Evolutionary conservation across 2,329 filamentous ascomycete genomes (phyloP), one percentile per base, ranked within the genome.

Genomic region (Madurella mycetomatis): DNA sequence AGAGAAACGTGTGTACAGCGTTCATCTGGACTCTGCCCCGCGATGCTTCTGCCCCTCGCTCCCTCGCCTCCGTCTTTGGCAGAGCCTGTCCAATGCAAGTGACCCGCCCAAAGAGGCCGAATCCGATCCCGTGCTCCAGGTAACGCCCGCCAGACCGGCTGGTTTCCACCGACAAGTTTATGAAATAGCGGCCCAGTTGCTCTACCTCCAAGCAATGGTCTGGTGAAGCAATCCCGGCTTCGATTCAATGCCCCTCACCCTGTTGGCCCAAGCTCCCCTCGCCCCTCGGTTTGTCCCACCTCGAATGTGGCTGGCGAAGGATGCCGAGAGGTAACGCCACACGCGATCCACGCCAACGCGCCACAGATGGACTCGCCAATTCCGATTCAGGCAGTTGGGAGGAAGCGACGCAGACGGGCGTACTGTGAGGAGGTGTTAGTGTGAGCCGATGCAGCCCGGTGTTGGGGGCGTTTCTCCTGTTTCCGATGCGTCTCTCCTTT

Each of bases 401-500:
- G 34, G 31, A 15, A 37, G 13, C 34, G 2, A 15, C 34, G 34
- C 13, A 37, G 34, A 12, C 9, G 11, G 34, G 34, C 34, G 34
- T 37, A 37, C 34, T 37, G 9, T 25, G 7, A 25, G 25, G 43
- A 46, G 47, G 43, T 56, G 54, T 45, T 43, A 46, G 49, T 52
- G 45, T 44, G 37, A 47, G 39, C 47, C 40, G 18, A 54, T 40
- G 49, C 47, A 43, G 39, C 18, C 47, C 34, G 45, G 53, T 31
- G 55, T 58, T 53, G 44, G 19, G 43, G 48, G 47, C 41, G 46
- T 55, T 49, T 30, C 47, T 54, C 41, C 54, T 53, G 40, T 46
- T 51, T 60, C 57, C 56, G 42, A 64, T 64, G 61, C 58, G 56
- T 54, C 45, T 60, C 31, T 54, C 47, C 9, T 54, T 55, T 18